Base-by-base conservation (phyloP, 1,284 basidiomycete genomes). In the Fomes fomentarius region DNA sequence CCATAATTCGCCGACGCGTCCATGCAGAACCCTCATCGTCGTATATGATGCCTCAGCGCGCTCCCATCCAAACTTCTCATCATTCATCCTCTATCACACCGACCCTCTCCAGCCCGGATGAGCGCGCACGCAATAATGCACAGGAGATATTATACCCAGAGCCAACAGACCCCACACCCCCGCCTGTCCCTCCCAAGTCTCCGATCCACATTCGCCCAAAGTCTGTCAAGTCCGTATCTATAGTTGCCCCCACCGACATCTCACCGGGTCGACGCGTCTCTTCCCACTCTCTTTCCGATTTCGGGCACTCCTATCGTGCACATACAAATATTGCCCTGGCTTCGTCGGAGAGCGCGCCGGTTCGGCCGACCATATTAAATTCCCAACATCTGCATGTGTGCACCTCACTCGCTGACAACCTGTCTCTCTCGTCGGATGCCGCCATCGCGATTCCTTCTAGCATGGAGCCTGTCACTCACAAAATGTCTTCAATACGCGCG, bases 171-270 rank as follows among this genome's bases (percentile, higher is more conserved):
- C 22, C 47, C 47, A 38, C 47, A 45, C 60, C 62, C 24, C 58
- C 62, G 6, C 57, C 64, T 10, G 39, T 60, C 10, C 61, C 61
- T 33, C 57, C 58, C 28, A 62, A 62, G 22, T 28, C 40, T 25
- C 52, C 54, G 47, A 17, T 17, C 12, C 50, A 46, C 30, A 41
- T 40, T 48, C 54, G 56, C 31, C 24, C 50, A 46, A 58, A 60
- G 55, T 50, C 60, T 37, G 57, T 62, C 47, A 58, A 60, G 54
- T 49, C 60, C 30, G 58, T 62, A 17, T 62, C 60, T 31, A 62
- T 62, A 43, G 19, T 60, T 31, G 50, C 57, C 39, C 64, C 62
- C 48, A 52, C 60, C 49, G 60, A 63, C 47, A 46, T 56, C 50
- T 62, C 58, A 34, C 60, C 60, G 51, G 54, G 50, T 7, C 22